A percentile compares a stretch with the other conserved stretches of the same genome.
These are phyloP conservation scores for Pseudogymnoascus sp. DNA, from an alignment of 2,329 filamentous ascomycete species.

Conservation along the genomic window DNA sequence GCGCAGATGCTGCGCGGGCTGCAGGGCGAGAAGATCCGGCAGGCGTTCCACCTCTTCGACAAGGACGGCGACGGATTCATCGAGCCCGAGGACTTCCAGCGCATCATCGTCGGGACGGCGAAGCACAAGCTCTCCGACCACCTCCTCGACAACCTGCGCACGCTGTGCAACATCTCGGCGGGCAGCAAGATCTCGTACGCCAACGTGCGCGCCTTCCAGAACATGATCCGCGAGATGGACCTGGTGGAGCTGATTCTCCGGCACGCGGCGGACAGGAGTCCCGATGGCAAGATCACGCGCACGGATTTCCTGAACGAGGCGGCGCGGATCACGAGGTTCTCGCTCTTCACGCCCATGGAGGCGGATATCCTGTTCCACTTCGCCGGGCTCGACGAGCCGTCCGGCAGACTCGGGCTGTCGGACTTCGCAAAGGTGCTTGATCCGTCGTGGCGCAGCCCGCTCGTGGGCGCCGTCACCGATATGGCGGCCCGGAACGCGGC, in stretches of 20 bases:
- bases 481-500: constrained; percentile 30
- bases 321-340: constrained; percentile 83
- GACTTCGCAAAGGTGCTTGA: constrained; percentile 96
- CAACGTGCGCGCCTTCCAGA: constrained; percentile 95
- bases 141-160: constrained; percentile 79
- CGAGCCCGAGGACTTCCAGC: constrained; percentile 89
- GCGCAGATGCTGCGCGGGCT: constrained; percentile 95
- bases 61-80: constrained; percentile 91
- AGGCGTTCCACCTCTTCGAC: constrained; percentile 90
- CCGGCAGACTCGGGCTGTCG: constrained; percentile 68
- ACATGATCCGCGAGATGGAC: constrained; percentile 96
- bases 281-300: constrained; percentile 87
- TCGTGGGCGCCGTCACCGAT: constrained; percentile 30
- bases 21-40: constrained; percentile 90
- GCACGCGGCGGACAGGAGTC: constrained; percentile 73
- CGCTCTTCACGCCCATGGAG: constrained; percentile 96
- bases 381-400: constrained; percentile 82
- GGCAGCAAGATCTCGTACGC: constrained; percentile 95
- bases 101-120: constrained; percentile 88
- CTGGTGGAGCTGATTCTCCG: constrained; percentile 88
- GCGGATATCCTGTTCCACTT: constrained; percentile 99
- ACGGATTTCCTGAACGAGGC: constrained; percentile 94
- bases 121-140: constrained; percentile 97
- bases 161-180: constrained; percentile 87
- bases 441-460: constrained; percentile 70